phyloP scores from a whole-genome alignment of 2,329 filamentous ascomycete genomes.

The Pyrenophora teres region DNA sequence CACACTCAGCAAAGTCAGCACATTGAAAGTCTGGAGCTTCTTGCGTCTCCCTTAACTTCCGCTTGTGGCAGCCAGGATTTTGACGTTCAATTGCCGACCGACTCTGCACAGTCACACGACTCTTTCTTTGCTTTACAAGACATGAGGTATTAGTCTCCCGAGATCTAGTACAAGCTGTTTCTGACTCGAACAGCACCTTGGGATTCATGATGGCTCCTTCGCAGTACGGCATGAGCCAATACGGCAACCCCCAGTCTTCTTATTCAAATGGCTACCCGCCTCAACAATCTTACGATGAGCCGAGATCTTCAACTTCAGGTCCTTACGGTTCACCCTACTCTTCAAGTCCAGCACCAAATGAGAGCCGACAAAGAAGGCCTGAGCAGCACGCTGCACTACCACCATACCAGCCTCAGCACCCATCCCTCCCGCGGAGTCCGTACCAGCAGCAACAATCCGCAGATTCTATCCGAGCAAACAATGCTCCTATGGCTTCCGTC shows the following conservation, averaged over 20 bases:
- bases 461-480: slow-evolving; percentile 36
- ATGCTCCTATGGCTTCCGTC: slow-evolving; percentile 32
- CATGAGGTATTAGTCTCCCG: slow-evolving; percentile 42
- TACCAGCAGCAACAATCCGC: slow-evolving; percentile 43
- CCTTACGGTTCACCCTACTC: slow-evolving; percentile 38
- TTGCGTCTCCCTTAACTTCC: slow-evolving; percentile 31
- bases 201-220: slow-evolving; percentile 49
- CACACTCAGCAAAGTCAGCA: slow-evolving; percentile 21
- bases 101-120: slow-evolving; percentile 29
- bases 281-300: slow-evolving; percentile 37
- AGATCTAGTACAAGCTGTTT: background rate
- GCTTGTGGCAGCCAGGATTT: slow-evolving; percentile 29
- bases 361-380: slow-evolving; percentile 32
- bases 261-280: slow-evolving; percentile 42
- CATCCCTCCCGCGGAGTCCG: slow-evolving; percentile 37
- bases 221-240: slow-evolving; percentile 47
- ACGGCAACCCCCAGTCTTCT: slow-evolving; percentile 37
- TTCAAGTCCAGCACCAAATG: slow-evolving; percentile 32
- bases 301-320: slow-evolving; percentile 32
- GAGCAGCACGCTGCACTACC: slow-evolving; percentile 36
- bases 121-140: slow-evolving; percentile 38
- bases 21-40: slow-evolving; percentile 17
- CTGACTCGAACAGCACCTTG: slow-evolving; percentile 42
- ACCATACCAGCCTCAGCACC: slow-evolving; percentile 36
- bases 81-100: slow-evolving; percentile 23